Evolutionary conservation across 2,329 filamentous ascomycete species (phyloP), one percentile per base, ranked within the genome.

Genomic region (Sclerotinia minor): DNA sequence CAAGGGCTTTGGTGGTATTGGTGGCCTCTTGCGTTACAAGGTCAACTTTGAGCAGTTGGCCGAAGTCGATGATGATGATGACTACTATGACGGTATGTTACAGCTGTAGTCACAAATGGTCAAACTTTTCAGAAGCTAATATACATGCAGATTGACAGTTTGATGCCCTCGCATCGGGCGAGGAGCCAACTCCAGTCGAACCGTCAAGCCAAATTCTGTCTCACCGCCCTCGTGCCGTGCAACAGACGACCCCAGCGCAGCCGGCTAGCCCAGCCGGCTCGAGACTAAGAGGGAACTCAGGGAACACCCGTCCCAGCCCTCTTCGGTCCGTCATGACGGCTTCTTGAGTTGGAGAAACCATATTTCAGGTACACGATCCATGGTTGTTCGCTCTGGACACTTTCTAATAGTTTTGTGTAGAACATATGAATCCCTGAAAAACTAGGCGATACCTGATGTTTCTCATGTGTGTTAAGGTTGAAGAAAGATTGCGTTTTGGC

Each of bases 11-110:
- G 95, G 95, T 89, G 95, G 95, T 78, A 97, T 99, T 76, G 95
- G 95, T 74, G 94, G 94, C 72, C 90, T 99, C 77, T 88, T 99
- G 79, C 93, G 95, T 75, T 99, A 99, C 89, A 97, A 97, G 85
- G 92, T 99, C 85, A 99, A 99, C 85, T 99, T 99, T 83, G 96
- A 99, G 83, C 96, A 99, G 82, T 87, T 99, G 81, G 91, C 90
- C 80, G 95, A 98, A 80, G 85, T 91, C 77, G 88, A 91, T 77
- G 94, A 96, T 80, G 91, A 95, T 79, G 91, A 94, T 81, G 94
- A 98, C 79, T 97, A 96, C 84, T 92, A 94, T 82, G 89, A 91
- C 80, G 87, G 85, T 85, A 73, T 58, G 71, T 68, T 68, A 49
- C 52, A n/a, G 50, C 21, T 38, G 15, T n/a, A n/a, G 19, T 41